Evolutionary conservation across 2,329 filamentous ascomycete species (phyloP), one percentile per base, ranked within the genome.

Genomic region (Aspergillus sp.): DNA sequence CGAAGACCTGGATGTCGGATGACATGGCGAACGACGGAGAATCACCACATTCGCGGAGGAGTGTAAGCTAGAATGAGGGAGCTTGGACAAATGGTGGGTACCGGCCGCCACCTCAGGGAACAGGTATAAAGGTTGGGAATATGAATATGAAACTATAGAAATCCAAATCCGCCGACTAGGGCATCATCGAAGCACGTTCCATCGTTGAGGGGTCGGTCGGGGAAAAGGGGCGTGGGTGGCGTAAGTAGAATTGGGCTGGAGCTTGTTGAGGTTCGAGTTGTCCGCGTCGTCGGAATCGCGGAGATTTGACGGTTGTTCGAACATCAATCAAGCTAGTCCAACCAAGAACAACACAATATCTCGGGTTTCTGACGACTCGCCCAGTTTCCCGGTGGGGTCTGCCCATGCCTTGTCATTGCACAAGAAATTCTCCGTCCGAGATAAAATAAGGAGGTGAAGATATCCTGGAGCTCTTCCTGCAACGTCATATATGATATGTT

Each of bases 1-100:
- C 91, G 75, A 93, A 96, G 76, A 97, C 93, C 75, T 93, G 90
- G 73, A 99, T 91, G 80, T 96, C 93, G 77, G 82, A 85, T 72
- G 79, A 77, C 74, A 80, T 80, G 61, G 72, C 72, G 72, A 70
- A 61, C 48, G 63, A 61, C 60, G 65, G 61, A 57, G 58, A 51
- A 61, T 70, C 64, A 73, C 70, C 69, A 69, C 73, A 66, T 68
- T 67, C 66, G 63, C 61, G 58, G 58, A 64, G 58, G 60, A 58
- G 37, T 53, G 56, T 54, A 58, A 57, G 62, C 48, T 58, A 54
- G 49, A 47, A 58, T 62, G 57, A 61, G 55, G 44, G 56, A 61
- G 55, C 54, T 61, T 54, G 62, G 58, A 58, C 60, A 61, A 59
- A 59, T 42, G 58, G 63, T 57, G 61, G 61, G 56, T 59, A 53